Evolutionary conservation across 768 basidiomycete species (phyloP), one percentile per base, ranked within the genome.

Genomic region (Macrolepiota dolichaula): DNA sequence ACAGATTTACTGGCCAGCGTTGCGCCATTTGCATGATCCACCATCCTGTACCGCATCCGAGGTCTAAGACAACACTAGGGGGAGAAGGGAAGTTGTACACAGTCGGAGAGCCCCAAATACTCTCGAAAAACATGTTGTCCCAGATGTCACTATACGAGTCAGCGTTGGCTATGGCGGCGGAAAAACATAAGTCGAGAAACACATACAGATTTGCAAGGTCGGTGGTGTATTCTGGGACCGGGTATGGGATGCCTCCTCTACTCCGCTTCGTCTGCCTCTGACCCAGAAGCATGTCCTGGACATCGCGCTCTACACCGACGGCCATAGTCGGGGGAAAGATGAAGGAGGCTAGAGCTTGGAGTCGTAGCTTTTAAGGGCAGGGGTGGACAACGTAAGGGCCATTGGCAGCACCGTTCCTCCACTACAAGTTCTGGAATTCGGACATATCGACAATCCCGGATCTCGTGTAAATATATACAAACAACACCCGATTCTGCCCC

Each of bases 1-100:
- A 25, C 37, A 38, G 27, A 71, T 82, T 46, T 62, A 87, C 91
- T 69, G 77, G 77, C 89, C 89, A 92, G 50, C 75, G 72, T 65
- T 78, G 83, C 2, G 85, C 88, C 4, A 88, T 88, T 62, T 88
- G 83, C 29, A 92, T 76, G 2, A 80, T 81, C 90, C 91, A 92
- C 54, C 80, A 79, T 1, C 90, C 90, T 49, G 76, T 80, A 4
- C 90, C 89, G 67, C 88, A 90, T 0, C 89, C 91, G 9, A 92
- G 72, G 66, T 91, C 88, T 11, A 92, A 81, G 0, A 89, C 76
- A 2, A 73, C 70, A 1, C 68, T 24, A 0, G 89, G 91, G 2
- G 84, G 80, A 0, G 66, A 67, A 7, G 77, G 73, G 54, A 87
- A 86, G 47, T 78, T 73, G 65, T 85, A 79, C 61, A 85, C 76